Conservation (phyloP, 805 yeast species). For the Candida fluviatilis region DNA sequence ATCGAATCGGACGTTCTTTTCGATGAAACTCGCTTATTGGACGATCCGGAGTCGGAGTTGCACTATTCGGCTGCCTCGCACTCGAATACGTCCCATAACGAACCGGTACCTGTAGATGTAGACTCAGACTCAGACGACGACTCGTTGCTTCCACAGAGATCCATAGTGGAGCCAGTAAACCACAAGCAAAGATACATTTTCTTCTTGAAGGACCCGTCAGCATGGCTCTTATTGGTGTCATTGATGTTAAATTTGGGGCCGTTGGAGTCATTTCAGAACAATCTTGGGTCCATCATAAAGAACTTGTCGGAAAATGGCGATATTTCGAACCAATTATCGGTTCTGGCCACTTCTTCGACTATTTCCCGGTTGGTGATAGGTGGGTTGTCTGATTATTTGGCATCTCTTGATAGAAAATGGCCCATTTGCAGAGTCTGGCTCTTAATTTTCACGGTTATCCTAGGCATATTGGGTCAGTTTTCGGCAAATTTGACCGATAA, state of each 20-base stretch:
- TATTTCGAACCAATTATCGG: constrained; percentile 49
- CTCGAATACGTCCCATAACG: too few relatives aligned
- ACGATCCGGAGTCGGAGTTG: constrained; percentile 1
- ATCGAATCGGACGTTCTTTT: constrained; percentile 49
- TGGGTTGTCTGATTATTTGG: constrained; percentile 57
- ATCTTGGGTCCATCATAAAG: constrained; percentile 70
- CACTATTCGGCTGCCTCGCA: too few relatives aligned
- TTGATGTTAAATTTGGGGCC: constrained; percentile 76
- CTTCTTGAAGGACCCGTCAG: constrained; percentile 50
- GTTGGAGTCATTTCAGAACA: constrained; percentile 77
- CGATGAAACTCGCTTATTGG: constrained; percentile 11
- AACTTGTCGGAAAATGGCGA: constrained; percentile 12
- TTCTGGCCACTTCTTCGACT: constrained; percentile 68
- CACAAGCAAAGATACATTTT: constrained; percentile 30
- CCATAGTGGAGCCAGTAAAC: constrained; percentile 31
- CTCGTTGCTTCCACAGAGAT: constrained; percentile 26
- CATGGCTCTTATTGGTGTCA: constrained; percentile 60
- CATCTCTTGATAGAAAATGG: constrained; percentile 20
- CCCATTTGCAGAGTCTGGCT: constrained; percentile 34
- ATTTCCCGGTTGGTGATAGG: constrained; percentile 65
- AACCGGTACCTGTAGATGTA: too few relatives aligned
- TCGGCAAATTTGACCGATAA: constrained; percentile 13
- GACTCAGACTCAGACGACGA: constrained; percentile 17
- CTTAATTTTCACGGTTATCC: constrained; percentile 17
- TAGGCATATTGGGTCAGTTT: constrained; percentile 33